Conservation (phyloP, 148 eudicot genomes). For the Rhododendron griersonianum region DNA sequence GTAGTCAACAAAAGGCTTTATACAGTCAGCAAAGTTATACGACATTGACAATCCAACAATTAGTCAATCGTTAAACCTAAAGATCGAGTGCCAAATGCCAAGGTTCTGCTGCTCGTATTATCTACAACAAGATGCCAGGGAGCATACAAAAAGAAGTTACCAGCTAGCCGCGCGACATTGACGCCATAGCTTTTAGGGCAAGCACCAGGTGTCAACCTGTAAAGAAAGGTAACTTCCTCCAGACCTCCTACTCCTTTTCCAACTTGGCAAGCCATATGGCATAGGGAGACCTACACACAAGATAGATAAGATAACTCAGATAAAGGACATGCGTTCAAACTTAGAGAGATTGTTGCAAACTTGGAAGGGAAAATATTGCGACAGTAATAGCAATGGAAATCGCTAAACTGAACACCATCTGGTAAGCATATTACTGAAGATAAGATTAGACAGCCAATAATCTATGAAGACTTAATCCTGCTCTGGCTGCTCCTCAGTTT, state of each 20-base stretch:
- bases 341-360: neutral
- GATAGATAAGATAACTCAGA: neutral
- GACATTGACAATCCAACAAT: neutral
- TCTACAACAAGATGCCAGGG: neutral
- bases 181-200: constrained; percentile 99
- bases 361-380: neutral
- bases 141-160: constrained; percentile 23
- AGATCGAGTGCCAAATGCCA: neutral
- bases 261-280: constrained; percentile 97
- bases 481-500: neutral
- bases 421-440: neutral
- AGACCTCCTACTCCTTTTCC: constrained; percentile 55
- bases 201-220: constrained; percentile 76
- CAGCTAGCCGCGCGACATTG: constrained; percentile 92
- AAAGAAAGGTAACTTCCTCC: constrained; percentile 94
- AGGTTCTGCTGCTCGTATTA: neutral
- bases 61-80: neutral
- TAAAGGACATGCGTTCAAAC: neutral
- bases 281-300: constrained; percentile 62
- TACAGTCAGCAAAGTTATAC: neutral
- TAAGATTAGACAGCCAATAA: neutral
- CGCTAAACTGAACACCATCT: neutral
- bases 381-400: neutral
- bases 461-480: neutral
- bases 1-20: neutral